Evolutionary conservation across 495 filamentous ascomycete species (phyloP).

Genomic region (Platismatia glauca): DNA sequence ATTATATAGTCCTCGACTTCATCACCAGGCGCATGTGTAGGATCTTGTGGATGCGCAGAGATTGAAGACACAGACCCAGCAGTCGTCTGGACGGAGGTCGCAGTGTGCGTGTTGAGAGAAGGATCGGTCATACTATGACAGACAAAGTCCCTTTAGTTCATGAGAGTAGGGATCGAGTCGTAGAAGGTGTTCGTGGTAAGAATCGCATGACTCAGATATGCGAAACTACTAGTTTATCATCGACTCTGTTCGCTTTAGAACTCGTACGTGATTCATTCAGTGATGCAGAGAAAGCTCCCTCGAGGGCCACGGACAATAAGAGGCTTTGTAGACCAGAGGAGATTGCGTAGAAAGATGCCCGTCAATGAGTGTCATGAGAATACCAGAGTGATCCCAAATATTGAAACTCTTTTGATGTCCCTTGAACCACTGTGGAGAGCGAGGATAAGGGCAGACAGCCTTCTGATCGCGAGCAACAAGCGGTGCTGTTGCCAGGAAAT

Average conservation of each 20-base stretch:
- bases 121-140: slow-evolving; percentile 93
- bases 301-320: background rate
- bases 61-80: slow-evolving; percentile 46
- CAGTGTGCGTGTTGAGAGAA: slow-evolving; percentile 53
- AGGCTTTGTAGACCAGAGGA: background rate
- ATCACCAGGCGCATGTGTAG: slow-evolving; percentile 45
- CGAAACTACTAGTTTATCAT: background rate
- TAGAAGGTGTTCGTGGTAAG: slow-evolving; percentile 23
- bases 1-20: slow-evolving; percentile 93
- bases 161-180: slow-evolving; percentile 15
- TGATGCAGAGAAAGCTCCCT: background rate
- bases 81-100: slow-evolving; percentile 56
- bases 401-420: background rate
- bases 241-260: slow-evolving; percentile 2
- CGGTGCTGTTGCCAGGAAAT: slow-evolving; percentile 1
- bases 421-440: background rate
- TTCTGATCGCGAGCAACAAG: slow-evolving; percentile 6
- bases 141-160: slow-evolving; percentile 39
- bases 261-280: background rate
- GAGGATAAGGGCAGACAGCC: background rate
- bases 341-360: background rate
- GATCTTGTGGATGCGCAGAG: slow-evolving; percentile 34
- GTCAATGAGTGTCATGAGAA: slow-evolving; percentile 5
- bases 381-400: background rate
- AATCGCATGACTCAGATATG: slow-evolving; percentile 44